phyloP scores from a whole-genome alignment of 2,329 filamentous ascomycete genomes.

The Dothiorella sarmentorum region DNA sequence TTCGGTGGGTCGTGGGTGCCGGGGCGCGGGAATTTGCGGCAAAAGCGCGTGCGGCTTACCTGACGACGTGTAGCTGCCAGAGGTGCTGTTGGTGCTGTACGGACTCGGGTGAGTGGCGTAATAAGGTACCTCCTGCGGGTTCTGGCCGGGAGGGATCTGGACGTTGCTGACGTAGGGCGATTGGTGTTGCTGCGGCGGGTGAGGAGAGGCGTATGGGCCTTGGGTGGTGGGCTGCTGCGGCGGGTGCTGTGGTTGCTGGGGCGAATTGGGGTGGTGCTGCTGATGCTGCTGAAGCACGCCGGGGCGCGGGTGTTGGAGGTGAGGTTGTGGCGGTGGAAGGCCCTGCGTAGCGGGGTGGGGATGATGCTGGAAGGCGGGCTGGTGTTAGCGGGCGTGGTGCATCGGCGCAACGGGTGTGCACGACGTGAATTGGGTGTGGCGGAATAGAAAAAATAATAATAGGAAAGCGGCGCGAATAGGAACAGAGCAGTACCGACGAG shows the following conservation, averaged over 20 bases:
- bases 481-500: background rate
- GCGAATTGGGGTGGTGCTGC: conserved; percentile 61
- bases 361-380: conserved; percentile 60
- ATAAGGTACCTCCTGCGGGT: conserved; percentile 64
- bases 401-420: conserved; percentile 15
- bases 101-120: conserved; percentile 70
- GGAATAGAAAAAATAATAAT: background rate
- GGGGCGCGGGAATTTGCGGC: background rate
- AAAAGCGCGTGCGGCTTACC: conserved; percentile 28
- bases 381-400: conserved; percentile 19
- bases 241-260: conserved; percentile 54
- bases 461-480: conserved; percentile 3
- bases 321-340: conserved; percentile 59
- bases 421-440: conserved; percentile 18
- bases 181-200: conserved; percentile 52
- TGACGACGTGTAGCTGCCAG: conserved; percentile 80
- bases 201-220: conserved; percentile 64
- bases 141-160: conserved; percentile 60
- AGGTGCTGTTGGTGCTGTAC: conserved; percentile 77
- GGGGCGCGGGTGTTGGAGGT: conserved; percentile 65
- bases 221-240: conserved; percentile 53
- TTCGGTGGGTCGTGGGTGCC: background rate
- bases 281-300: conserved; percentile 65
- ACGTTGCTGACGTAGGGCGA: conserved; percentile 65
- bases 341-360: conserved; percentile 70